Conservation (phyloP, 352 stramenopile genomes). For the Globisporangium uncinulatum region DNA sequence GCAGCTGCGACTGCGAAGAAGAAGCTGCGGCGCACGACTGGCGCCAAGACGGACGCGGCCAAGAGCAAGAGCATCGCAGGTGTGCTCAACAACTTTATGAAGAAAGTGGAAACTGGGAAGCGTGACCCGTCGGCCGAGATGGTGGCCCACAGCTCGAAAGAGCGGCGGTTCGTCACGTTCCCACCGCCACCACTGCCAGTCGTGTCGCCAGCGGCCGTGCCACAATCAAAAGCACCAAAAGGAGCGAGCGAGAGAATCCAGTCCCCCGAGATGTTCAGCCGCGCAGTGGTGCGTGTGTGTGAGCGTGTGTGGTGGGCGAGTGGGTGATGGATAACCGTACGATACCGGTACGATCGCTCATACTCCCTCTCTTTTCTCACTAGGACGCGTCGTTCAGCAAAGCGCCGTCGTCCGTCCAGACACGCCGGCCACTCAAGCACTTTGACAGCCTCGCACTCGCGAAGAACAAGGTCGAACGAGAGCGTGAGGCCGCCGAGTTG, state of each 20-base stretch:
- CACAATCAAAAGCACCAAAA: too few relatives aligned
- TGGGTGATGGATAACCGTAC: too few relatives aligned
- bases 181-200: too few relatives aligned
- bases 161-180: too few relatives aligned
- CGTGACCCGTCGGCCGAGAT: neutral
- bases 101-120: slow-evolving; percentile 11
- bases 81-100: slow-evolving; percentile 13
- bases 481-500: slow-evolving; percentile 7
- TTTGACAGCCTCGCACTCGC: slow-evolving; percentile 15
- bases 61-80: slow-evolving; percentile 7
- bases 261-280: slow-evolving; percentile 12
- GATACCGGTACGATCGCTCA: too few relatives aligned
- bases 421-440: slow-evolving; percentile 7
- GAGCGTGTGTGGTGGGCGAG: too few relatives aligned
- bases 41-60: neutral
- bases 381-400: neutral
- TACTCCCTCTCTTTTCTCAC: too few relatives aligned
- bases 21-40: slow-evolving; percentile 3
- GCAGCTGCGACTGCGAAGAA: slow-evolving; percentile 10
- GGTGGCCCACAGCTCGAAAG: too few relatives aligned
- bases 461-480: slow-evolving; percentile 9
- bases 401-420: neutral
- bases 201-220: too few relatives aligned
- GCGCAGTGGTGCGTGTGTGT: slow-evolving; percentile 8
- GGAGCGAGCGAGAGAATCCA: neutral